phyloP scores from a whole-genome alignment of 1,139 yeast genomes.

The Debaryomyces psychrophilus region DNA sequence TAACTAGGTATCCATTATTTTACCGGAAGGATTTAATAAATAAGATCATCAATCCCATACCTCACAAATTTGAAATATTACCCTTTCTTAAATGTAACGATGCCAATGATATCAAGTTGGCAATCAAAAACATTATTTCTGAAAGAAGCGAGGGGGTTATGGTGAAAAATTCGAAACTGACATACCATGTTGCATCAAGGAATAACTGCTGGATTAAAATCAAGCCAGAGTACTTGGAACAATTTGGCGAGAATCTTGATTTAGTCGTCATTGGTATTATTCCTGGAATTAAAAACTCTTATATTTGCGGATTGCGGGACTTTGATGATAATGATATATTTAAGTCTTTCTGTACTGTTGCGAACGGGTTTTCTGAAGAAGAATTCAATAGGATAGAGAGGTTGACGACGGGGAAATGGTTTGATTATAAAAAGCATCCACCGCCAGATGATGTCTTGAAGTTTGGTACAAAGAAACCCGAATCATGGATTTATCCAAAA shows the following conservation, averaged over 20 bases:
- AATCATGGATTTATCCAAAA: slow-evolving; percentile 76
- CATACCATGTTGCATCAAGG: slow-evolving; percentile 63
- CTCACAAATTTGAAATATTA: slow-evolving; percentile 60
- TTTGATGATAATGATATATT: slow-evolving; percentile 31
- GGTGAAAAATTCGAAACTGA: slow-evolving; percentile 64
- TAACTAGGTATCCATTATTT: slow-evolving; percentile 56
- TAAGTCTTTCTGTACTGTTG: slow-evolving; percentile 75
- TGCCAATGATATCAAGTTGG: slow-evolving; percentile 55
- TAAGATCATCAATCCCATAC: slow-evolving; percentile 49
- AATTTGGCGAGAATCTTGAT: slow-evolving; percentile 86
- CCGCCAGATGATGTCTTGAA: slow-evolving; percentile 48
- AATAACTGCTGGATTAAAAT: slow-evolving; percentile 77
- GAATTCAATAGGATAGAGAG: slow-evolving; percentile 65
- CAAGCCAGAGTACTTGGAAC: slow-evolving; percentile 87
- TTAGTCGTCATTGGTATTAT: slow-evolving; percentile 76
- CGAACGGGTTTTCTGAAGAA: slow-evolving; percentile 75
- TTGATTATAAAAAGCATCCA: slow-evolving; percentile 36
- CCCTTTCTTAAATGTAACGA: slow-evolving; percentile 46
- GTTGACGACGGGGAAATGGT: slow-evolving; percentile 66
- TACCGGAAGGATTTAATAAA: slow-evolving; percentile 58
- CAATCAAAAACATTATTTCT: slow-evolving; percentile 61
- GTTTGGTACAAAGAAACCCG: slow-evolving; percentile 68
- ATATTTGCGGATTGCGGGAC: slow-evolving; percentile 68
- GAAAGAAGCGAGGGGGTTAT: slow-evolving; percentile 81
- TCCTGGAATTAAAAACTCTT: slow-evolving; percentile 74